A percentile compares a stretch with the other conserved stretches of the same genome.
These are phyloP conservation scores for Magnolia officinalis DNA, from an alignment of 164 flowering plant genomes.

Conservation along the genomic window DNA sequence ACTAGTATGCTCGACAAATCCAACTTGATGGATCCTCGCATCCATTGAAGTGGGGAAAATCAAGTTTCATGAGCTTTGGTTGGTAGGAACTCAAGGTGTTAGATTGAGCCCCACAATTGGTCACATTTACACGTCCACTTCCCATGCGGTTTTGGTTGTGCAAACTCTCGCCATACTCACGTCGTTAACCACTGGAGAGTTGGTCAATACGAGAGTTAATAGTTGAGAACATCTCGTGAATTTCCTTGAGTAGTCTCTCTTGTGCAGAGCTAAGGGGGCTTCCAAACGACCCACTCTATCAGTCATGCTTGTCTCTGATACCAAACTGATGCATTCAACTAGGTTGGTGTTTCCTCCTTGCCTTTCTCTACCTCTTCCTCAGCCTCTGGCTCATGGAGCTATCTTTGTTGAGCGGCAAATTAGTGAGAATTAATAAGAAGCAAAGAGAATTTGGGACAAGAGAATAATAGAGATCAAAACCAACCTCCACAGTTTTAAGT, in stretches of 20 bases:
- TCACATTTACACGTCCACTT: too few species aligned
- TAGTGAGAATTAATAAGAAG: too few species aligned
- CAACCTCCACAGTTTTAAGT: too few species aligned
- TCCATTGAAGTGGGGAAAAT: conserved; percentile 7
- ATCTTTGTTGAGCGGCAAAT: too few species aligned
- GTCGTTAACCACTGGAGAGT: background rate
- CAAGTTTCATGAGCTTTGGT: conserved; percentile 7
- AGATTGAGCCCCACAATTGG: background rate
- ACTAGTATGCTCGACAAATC: conserved; percentile 5
- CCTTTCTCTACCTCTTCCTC: too few species aligned
- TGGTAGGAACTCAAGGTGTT: background rate
- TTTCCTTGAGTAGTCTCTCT: conserved; percentile 2
- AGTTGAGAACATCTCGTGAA: background rate
- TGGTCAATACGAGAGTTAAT: conserved; percentile 1
- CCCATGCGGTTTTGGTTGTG: background rate
- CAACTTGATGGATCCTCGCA: conserved; percentile 4
- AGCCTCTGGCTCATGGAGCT: too few species aligned
- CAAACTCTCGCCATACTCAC: background rate
- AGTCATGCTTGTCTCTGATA: conserved; percentile 5
- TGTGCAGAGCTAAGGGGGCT: background rate
- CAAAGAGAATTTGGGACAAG: too few species aligned
- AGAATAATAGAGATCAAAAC: too few species aligned
- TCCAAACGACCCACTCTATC: background rate
- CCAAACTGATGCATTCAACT: background rate
- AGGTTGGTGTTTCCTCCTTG: too few species aligned